Evolutionary conservation across 306 rosid genomes (phyloP).

Genomic region (Quercus ilex): DNA sequence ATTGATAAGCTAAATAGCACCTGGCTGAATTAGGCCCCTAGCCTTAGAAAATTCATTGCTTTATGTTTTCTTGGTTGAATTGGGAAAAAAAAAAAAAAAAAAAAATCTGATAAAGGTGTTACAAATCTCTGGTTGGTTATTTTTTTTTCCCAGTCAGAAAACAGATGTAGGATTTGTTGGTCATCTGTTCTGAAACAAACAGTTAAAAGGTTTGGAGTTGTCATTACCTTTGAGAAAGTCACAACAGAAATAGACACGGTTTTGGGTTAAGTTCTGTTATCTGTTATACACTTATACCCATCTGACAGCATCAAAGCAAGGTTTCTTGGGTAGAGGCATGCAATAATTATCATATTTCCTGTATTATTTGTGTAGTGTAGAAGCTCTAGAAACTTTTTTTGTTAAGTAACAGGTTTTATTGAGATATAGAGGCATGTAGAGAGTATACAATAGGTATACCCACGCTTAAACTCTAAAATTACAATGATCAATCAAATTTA

Average conservation of each 20-base stretch:
- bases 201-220: neutral
- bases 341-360: neutral
- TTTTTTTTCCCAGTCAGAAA: neutral
- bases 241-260: neutral
- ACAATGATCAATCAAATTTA: too few species aligned
- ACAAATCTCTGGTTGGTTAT: neutral
- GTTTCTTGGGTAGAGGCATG: neutral
- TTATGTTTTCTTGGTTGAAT: neutral
- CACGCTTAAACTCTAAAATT: too few species aligned
- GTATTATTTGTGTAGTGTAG: neutral
- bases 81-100: neutral
- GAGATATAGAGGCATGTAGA: too few species aligned
- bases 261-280: neutral
- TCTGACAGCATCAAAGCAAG: neutral
- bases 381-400: neutral
- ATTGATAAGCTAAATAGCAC: neutral
- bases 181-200: neutral
- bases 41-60: neutral
- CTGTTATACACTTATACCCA: neutral
- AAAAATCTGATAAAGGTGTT: neutral
- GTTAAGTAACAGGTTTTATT: too few species aligned
- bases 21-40: neutral
- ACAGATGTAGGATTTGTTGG: neutral
- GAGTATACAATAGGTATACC: too few species aligned
- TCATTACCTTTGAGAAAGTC: neutral